A percentile compares a stretch with the other conserved stretches of the same genome.
Conservation (phyloP, 345 rosid genomes). For the Salix exigua region DNA sequence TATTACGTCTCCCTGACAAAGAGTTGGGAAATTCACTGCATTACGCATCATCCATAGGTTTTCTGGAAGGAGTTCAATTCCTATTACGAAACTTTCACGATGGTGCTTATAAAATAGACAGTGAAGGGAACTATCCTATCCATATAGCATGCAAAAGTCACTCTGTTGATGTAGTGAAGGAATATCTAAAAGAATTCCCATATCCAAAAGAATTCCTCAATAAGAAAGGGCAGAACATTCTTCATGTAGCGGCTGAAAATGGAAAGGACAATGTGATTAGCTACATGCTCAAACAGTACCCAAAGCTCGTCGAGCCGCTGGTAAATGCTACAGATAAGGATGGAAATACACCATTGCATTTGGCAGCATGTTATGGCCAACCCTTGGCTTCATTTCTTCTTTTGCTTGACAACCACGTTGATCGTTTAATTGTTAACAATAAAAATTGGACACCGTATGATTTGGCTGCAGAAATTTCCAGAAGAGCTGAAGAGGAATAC, state of each 20-base stretch:
- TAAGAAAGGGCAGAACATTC: not conserved
- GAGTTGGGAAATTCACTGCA: too few relatives aligned
- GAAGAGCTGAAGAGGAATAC: not conserved
- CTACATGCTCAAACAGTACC: not conserved
- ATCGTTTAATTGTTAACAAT: not conserved
- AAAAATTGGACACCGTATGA: not conserved
- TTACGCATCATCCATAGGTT: too few relatives aligned
- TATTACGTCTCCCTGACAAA: too few relatives aligned
- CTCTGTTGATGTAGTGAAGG: not conserved
- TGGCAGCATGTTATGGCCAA: not conserved
- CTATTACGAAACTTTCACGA: too few relatives aligned
- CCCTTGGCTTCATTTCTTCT: not conserved
- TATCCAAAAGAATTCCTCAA: not conserved
- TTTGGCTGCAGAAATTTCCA: not conserved
- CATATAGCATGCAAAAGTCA: too few relatives aligned
- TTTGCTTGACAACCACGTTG: not conserved
- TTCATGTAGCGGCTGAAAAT: not conserved
- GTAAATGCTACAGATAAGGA: not conserved
- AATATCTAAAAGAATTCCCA: not conserved
- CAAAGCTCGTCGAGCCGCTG: not conserved
- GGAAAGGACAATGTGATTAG: not conserved
- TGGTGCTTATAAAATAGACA: too few relatives aligned
- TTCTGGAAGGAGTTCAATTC: too few relatives aligned
- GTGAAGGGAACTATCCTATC: too few relatives aligned
- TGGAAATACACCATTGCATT: constrained; percentile 8